Evolutionary conservation across 192 early-diverging fungal species (phyloP).

Genomic region (Coemansia sp.): DNA sequence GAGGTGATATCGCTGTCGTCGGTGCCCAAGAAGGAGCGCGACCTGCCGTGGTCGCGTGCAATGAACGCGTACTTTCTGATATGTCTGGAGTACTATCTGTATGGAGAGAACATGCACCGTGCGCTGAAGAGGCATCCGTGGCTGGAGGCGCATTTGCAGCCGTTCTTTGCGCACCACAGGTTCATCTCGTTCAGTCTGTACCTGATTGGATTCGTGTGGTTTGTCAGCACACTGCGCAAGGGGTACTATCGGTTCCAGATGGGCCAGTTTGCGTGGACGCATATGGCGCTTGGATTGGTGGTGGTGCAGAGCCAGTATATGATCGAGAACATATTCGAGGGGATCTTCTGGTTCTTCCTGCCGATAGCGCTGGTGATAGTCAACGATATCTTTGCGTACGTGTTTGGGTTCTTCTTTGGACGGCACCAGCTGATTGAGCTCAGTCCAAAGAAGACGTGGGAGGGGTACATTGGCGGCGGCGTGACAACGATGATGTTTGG

Average conservation of each 20-base stretch:
- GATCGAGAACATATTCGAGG: constrained; percentile 97
- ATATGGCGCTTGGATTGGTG: constrained; percentile 92
- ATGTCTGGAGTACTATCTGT: constrained; percentile 90
- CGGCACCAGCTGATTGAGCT: constrained; percentile 86
- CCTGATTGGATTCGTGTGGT: constrained; percentile 81
- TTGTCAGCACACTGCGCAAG: constrained; percentile 91
- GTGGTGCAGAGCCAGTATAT: constrained; percentile 95
- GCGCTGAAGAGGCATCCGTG: constrained; percentile 83
- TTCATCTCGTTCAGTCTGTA: constrained; percentile 94
- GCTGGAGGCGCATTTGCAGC: constrained; percentile 80
- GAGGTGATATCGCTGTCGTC: constrained; percentile 93
- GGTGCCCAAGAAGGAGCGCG: constrained; percentile 78
- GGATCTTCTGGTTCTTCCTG: constrained; percentile 95
- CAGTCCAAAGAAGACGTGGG: constrained; percentile 98
- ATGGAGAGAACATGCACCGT: constrained; percentile 91
- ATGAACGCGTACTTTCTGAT: constrained; percentile 94
- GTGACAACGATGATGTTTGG: constrained; percentile 87
- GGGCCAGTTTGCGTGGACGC: constrained; percentile 95
- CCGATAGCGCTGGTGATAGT: constrained; percentile 87
- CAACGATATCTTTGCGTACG: constrained; percentile 96
- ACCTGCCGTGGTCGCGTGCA: constrained; percentile 88
- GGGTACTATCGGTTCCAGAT: constrained; percentile 95
- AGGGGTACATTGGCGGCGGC: constrained; percentile 93
- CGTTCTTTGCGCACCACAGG: constrained; percentile 88
- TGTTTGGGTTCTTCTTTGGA: constrained; percentile 96